Base-by-base conservation (phyloP, 2,329 filamentous ascomycete genomes). In the Lachnum nothofagi region DNA sequence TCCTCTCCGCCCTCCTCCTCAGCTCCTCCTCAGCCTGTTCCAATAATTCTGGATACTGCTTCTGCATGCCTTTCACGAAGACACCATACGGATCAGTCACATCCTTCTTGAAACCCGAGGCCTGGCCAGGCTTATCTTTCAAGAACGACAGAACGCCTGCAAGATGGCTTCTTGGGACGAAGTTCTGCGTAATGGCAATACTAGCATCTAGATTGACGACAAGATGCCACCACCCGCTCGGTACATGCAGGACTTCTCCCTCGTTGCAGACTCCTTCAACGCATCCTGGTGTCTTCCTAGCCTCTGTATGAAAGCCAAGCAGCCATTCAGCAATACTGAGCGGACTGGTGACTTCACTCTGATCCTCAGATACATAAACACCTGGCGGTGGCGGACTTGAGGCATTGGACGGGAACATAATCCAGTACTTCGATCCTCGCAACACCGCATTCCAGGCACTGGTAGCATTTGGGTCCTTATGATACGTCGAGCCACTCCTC, bases 261-360 rank as follows among this genome's bases (percentile, higher is more conserved):
- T 83, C 80, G 12, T 72, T 69, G 64, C 91, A 97, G 23, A 97
- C 82, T 0, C 89, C 91, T 69, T 97, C 91, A 24, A 86, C 69
- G 61, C 91, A 96, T 9, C 86, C 88, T 0, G 84, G 79, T 2
- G 84, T 82, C 44, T 72, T 74, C 44, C 91, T 80, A 8, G 91
- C 93, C 62, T 91, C 86, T 2, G 78, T 79, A 64, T 97, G 93
- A 67, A 96, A 97, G 23, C 85, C 83, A 12, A 97, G 76, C 6
- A 97, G 77, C 86, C 93, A 97, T 69, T 97, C 91, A n/a, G 91
- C 89, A 59, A 97, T 96, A 68, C 88, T 95, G 9, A 97, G 77
- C 1, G 91, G 93, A 45, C 86, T 90, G 0, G 91, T 97, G 43
- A 97, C 91, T 68, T 97, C 91, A 63, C 88, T 91, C 64, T 88